These are phyloP conservation scores for Coemansia pectinata DNA, from an alignment of 192 early-diverging fungal genomes.

Conservation along the genomic window DNA sequence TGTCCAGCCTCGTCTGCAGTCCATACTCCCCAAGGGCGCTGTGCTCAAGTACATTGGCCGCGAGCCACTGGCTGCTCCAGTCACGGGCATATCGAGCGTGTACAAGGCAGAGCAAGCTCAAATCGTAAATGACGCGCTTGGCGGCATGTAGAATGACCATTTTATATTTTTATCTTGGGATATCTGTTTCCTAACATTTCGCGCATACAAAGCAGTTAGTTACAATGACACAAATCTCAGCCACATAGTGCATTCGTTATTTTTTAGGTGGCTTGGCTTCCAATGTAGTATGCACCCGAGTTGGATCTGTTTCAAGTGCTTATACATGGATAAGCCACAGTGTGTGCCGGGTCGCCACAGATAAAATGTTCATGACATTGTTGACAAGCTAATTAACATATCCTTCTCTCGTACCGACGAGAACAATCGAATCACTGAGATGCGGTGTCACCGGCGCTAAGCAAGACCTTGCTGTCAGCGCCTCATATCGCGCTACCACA, in stretches of 20 bases:
- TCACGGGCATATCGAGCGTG: conserved; percentile 69
- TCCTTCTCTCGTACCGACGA: not conserved
- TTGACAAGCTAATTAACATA: not conserved
- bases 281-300: not conserved
- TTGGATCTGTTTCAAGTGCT: not conserved
- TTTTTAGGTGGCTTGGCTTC: not conserved
- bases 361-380: not conserved
- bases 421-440: not conserved
- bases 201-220: not conserved
- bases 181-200: not conserved
- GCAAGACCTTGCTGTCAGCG: not conserved
- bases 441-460: not conserved
- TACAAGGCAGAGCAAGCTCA: conserved; percentile 70
- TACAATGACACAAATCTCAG: not conserved
- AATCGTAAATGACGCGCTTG: conserved; percentile 59
- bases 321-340: not conserved
- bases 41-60: conserved; percentile 73
- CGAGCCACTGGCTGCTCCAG: conserved; percentile 72
- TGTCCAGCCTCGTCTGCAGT: conserved; percentile 80
- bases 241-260: not conserved
- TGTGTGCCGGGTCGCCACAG: not conserved
- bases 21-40: conserved; percentile 62
- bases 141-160: conserved; percentile 1
- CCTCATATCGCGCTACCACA: not conserved
- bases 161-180: not conserved